These are phyloP conservation scores for Botrytis aclada DNA, from an alignment of 2,329 filamentous ascomycete genomes.

Conservation along the genomic window DNA sequence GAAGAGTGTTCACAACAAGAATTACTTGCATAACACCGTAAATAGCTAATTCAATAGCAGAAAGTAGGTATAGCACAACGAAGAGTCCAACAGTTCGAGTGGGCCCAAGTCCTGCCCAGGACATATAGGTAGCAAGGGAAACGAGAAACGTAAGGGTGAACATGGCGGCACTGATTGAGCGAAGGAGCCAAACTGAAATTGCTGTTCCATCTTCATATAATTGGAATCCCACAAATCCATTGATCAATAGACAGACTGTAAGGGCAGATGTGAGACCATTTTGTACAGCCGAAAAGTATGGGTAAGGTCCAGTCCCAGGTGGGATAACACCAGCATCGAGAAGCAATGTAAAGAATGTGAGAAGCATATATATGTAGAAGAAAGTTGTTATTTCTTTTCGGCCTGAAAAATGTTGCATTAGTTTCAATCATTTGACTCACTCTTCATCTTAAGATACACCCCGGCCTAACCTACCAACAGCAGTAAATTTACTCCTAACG, in stretches of 20 bases:
- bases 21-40: constrained; percentile 87
- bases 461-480: constrained; percentile 68
- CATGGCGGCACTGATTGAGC: constrained; percentile 72
- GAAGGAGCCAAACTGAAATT: constrained; percentile 88
- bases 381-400: constrained; percentile 76
- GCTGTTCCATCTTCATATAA: constrained; percentile 96
- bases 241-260: constrained; percentile 87
- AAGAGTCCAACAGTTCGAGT: constrained; percentile 87
- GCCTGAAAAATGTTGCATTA: constrained; percentile 41
- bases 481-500: constrained; percentile 95
- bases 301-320: constrained; percentile 73
- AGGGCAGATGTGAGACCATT: constrained; percentile 81
- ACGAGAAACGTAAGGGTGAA: constrained; percentile 86
- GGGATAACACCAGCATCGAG: constrained; percentile 92
- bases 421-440: constrained; percentile 20
- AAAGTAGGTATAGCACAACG: constrained; percentile 86
- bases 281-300: constrained; percentile 89
- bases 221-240: constrained; percentile 97
- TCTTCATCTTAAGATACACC: background rate
- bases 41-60: constrained; percentile 79
- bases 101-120: constrained; percentile 80
- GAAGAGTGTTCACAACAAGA: constrained; percentile 82
- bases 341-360: constrained; percentile 83
- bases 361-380: constrained; percentile 93
- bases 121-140: constrained; percentile 87